Conservation (phyloP, 164 flowering plant genomes). For the Magnolia officinalis region DNA sequence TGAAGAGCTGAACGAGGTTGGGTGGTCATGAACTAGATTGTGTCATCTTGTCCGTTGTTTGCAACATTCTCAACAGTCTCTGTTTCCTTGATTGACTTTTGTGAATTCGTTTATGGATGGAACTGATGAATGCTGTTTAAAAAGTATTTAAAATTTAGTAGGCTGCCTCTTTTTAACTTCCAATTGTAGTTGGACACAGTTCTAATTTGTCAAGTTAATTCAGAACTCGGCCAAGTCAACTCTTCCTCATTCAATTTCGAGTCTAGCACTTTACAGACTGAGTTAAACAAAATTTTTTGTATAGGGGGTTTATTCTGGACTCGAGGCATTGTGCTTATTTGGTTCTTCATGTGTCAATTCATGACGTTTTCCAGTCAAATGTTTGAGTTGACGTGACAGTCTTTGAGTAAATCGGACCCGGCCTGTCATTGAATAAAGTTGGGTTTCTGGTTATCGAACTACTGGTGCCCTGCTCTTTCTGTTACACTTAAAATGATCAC, state of each 20-base stretch:
- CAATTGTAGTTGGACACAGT: neutral
- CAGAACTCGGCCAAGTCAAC: neutral
- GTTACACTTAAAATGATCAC: neutral
- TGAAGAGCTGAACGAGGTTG: constrained; percentile 87
- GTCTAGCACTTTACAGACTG: neutral
- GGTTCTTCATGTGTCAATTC: neutral
- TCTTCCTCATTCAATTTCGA: neutral
- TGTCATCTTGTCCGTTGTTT: neutral
- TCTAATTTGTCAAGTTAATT: neutral
- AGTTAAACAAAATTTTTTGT: neutral
- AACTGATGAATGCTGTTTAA: neutral
- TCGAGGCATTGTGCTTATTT: neutral
- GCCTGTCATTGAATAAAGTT: neutral
- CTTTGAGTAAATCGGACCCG: neutral
- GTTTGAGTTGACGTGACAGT: neutral
- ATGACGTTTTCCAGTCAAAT: neutral
- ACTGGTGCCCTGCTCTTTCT: neutral
- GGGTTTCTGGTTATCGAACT: neutral
- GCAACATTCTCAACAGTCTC: neutral
- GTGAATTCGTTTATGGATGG: too few species aligned
- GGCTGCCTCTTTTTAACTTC: neutral
- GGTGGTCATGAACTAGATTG: neutral
- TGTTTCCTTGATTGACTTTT: too few species aligned
- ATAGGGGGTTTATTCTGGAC: neutral
- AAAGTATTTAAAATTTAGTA: too few species aligned